A percentile compares a stretch with the other conserved stretches of the same genome.
Conservation (phyloP, 2,329 filamentous ascomycete genomes). For the Talaromyces sp. region DNA sequence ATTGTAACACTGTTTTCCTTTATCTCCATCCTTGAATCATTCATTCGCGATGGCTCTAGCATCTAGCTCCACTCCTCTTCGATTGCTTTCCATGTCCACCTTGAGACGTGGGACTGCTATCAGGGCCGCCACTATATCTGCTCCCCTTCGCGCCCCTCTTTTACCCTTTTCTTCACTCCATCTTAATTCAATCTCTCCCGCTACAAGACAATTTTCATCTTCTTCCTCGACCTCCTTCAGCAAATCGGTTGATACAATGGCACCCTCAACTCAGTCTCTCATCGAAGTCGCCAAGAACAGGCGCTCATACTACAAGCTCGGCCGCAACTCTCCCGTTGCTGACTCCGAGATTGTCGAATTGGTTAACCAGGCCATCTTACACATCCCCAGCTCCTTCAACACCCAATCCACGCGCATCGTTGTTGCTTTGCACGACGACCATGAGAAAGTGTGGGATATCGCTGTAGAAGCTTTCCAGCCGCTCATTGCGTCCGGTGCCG, state of each 20-base stretch:
- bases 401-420: constrained; percentile 75
- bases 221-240: not conserved
- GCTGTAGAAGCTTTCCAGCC: constrained; percentile 61
- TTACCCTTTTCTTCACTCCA: not conserved
- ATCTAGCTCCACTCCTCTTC: constrained; percentile 5
- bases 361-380: constrained; percentile 52
- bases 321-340: constrained; percentile 32
- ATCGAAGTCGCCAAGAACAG: constrained; percentile 33
- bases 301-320: constrained; percentile 37
- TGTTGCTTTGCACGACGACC: constrained; percentile 74
- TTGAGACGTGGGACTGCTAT: not conserved
- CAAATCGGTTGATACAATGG: constrained; percentile 13
- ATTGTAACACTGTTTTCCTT: not conserved
- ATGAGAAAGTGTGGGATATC: constrained; percentile 83
- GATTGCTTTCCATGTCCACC: constrained; percentile 4
- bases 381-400: constrained; percentile 83
- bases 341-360: constrained; percentile 38
- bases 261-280: constrained; percentile 24
- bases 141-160: constrained; percentile 1
- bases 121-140: constrained; percentile 16
- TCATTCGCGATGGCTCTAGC: not conserved
- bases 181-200: too few relatives aligned
- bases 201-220: constrained; percentile 9
- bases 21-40: not conserved
- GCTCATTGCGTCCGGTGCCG: constrained; percentile 57